Evolutionary conservation across 2,329 filamentous ascomycete species (phyloP).

Genomic region (Fusarium gaditjirri): DNA sequence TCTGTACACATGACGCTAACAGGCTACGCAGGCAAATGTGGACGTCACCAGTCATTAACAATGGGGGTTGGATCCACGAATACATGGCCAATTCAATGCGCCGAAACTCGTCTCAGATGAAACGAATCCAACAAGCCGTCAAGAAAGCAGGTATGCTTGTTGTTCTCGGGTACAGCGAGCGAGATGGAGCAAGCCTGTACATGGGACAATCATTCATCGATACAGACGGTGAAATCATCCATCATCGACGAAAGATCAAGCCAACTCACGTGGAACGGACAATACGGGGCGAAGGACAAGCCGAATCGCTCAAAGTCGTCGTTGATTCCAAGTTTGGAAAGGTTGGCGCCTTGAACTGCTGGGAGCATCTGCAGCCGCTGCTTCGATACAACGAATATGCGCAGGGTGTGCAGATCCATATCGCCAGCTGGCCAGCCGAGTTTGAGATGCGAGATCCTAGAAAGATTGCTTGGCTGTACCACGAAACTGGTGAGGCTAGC

Average conservation of each 20-base stretch:
- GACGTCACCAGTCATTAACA: neutral
- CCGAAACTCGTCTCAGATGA: neutral
- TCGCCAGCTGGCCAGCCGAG: neutral
- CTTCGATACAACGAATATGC: conserved; percentile 1
- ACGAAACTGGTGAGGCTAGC: neutral
- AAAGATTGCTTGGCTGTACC: neutral
- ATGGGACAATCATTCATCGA: neutral
- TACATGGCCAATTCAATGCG: conserved; percentile 3
- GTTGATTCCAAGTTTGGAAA: conserved; percentile 2
- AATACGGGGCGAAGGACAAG: neutral
- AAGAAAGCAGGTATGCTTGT: neutral
- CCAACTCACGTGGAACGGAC: neutral
- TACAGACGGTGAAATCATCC: neutral
- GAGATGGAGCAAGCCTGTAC: neutral
- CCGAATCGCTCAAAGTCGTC: neutral
- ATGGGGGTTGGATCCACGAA: neutral
- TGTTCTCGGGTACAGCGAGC: neutral
- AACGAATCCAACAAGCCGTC: neutral
- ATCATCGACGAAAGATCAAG: conserved; percentile 2
- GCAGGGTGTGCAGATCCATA: neutral
- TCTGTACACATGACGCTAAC: neutral
- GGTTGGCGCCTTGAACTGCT: neutral
- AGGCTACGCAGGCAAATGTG: neutral
- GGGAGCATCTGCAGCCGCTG: neutral
- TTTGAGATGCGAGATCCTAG: neutral